A percentile compares a stretch with the other conserved stretches of the same genome.
These are phyloP conservation scores for Pneumocystis carinii DNA, from an alignment of 1,139 yeast species.

Conservation along the genomic window DNA sequence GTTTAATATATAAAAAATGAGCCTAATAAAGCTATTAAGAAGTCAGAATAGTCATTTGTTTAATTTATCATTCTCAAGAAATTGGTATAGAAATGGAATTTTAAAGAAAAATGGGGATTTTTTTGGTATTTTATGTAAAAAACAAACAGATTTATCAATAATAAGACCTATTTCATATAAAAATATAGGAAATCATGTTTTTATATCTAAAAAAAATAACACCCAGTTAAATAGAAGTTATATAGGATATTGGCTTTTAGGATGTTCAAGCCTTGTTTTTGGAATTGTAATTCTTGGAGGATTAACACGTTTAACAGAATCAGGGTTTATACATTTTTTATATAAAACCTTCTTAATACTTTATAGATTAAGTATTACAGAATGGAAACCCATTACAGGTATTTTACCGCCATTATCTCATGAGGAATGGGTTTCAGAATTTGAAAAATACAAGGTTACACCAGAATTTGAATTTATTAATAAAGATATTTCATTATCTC, in stretches of 20 bases:
- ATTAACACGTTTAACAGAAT: constrained; percentile 82
- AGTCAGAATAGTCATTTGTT: no score
- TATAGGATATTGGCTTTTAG: constrained; percentile 80
- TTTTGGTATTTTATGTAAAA: neutral
- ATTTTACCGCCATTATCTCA: constrained; percentile 72
- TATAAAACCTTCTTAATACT: neutral
- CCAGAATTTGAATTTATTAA: constrained; percentile 87
- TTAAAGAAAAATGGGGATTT: no score
- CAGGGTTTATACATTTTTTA: constrained; percentile 34
- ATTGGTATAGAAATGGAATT: no score
- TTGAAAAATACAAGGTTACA: constrained; percentile 60
- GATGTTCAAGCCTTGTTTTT: constrained; percentile 81
- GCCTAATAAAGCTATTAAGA: no score
- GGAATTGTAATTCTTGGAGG: constrained; percentile 97
- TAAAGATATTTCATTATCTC: constrained; percentile 72
- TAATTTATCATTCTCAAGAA: no score
- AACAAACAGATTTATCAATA: neutral
- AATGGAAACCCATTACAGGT: constrained; percentile 98
- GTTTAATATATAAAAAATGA: no score
- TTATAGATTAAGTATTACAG: constrained; percentile 60
- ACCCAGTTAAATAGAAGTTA: constrained; percentile 13
- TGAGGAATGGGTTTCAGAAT: constrained; percentile 74
- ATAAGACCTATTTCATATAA: neutral
- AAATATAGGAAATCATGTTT: neutral
- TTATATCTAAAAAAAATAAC: neutral